Conservation (phyloP, 768 basidiomycete species). For the Pisolithus orientalis region DNA sequence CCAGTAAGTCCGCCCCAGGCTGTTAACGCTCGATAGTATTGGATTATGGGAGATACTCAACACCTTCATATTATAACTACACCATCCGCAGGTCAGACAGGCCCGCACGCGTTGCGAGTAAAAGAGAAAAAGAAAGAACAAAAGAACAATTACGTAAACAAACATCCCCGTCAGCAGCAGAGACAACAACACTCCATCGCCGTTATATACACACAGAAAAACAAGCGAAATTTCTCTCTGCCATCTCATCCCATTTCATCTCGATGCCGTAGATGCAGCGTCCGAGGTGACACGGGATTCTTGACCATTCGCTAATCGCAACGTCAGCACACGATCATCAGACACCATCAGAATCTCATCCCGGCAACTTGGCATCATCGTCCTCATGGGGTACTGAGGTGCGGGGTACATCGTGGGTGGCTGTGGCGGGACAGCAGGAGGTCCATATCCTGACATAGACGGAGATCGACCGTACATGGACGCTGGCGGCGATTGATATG, state of each 20-base stretch:
- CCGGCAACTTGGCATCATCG: conserved; percentile 48
- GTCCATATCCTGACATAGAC: conserved; percentile 7
- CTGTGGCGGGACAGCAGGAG: background rate
- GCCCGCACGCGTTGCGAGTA: too few relatives aligned
- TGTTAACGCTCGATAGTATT: too few relatives aligned
- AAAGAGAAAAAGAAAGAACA: too few relatives aligned
- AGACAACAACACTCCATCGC: too few relatives aligned
- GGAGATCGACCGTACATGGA: conserved; percentile 3
- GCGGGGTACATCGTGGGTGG: background rate
- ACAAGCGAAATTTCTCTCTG: too few relatives aligned
- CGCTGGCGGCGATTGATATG: conserved; percentile 26
- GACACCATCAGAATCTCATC: conserved; percentile 89
- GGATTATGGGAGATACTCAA: too few relatives aligned
- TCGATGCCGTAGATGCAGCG: conserved; percentile 11
- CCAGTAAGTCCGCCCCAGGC: too few relatives aligned
- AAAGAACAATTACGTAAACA: too few relatives aligned
- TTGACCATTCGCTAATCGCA: conserved; percentile 42
- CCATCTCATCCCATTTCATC: conserved; percentile 1
- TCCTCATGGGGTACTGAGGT: conserved; percentile 13
- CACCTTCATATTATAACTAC: too few relatives aligned
- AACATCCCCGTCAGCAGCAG: too few relatives aligned
- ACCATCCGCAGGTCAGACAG: too few relatives aligned
- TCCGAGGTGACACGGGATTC: conserved; percentile 5
- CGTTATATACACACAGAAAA: too few relatives aligned
- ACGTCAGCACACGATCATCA: conserved; percentile 75